Evolutionary conservation across 2,329 filamentous ascomycete species (phyloP).

Genomic region (Trichoderma simmonsii): DNA sequence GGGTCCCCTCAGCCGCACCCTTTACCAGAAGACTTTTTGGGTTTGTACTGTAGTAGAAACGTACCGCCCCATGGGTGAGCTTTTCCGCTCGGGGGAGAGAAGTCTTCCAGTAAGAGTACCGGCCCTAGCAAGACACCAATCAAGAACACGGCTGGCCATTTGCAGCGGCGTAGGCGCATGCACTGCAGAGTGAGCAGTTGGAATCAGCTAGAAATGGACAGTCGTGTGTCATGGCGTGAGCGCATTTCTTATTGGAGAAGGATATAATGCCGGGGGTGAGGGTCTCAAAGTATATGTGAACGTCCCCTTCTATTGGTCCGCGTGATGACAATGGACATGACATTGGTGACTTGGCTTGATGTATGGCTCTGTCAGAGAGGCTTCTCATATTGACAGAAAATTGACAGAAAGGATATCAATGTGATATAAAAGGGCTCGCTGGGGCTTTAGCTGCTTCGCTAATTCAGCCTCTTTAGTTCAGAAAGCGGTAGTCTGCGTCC

Average conservation of each 20-base stretch:
- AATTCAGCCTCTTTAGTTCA: background rate
- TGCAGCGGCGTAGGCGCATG: conserved; percentile 25
- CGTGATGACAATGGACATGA: background rate
- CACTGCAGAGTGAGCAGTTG: conserved; percentile 26
- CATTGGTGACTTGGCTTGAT: conserved; percentile 3
- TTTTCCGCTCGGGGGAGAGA: background rate
- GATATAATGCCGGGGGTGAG: conserved; percentile 20
- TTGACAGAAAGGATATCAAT: background rate
- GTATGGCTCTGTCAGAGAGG: background rate
- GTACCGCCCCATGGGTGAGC: background rate
- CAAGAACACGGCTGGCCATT: conserved; percentile 28
- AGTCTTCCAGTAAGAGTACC: background rate
- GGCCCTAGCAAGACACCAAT: background rate
- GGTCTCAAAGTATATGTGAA: background rate
- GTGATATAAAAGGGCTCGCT: background rate
- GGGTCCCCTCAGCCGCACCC: background rate
- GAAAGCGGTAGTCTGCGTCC: background rate
- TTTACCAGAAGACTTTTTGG: background rate
- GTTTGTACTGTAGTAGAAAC: background rate
- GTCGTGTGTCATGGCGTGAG: conserved; percentile 27
- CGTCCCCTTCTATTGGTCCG: background rate
- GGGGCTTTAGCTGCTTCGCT: background rate
- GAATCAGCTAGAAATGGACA: conserved; percentile 31
- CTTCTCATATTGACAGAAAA: background rate
- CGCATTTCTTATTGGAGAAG: conserved; percentile 30